Evolutionary conservation across 257 asterid genomes (phyloP).

Genomic region (Phtheirospermum japonicum): DNA sequence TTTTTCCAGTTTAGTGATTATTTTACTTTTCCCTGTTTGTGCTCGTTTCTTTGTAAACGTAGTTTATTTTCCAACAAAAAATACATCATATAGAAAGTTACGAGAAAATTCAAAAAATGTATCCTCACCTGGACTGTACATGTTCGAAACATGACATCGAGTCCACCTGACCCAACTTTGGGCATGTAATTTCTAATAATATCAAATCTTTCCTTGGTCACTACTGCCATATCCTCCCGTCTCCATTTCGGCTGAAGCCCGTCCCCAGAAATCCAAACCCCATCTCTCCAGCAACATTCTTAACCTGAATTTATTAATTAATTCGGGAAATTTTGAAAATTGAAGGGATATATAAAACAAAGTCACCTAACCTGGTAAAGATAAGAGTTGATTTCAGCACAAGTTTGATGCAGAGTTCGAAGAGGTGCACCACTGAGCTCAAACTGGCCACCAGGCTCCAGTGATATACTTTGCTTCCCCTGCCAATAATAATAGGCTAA

Average conservation of each 20-base stretch:
- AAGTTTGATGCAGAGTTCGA: conserved; percentile 94
- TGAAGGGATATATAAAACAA: conserved; percentile 27
- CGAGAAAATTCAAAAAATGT: neutral
- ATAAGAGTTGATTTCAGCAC: conserved; percentile 98
- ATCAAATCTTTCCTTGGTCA: conserved; percentile 99
- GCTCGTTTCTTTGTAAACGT: no score
- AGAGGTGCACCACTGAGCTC: conserved; percentile 99
- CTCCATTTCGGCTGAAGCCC: conserved; percentile 96
- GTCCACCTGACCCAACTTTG: conserved; percentile 95
- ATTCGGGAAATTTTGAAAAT: no score
- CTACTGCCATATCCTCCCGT: conserved; percentile 83
- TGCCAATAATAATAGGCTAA: conserved; percentile 30
- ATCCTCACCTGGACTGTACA: conserved; percentile 87
- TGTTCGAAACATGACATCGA: conserved; percentile 93
- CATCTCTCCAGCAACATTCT: conserved; percentile 98
- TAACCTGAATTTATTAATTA: conserved; percentile 51
- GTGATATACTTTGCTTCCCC: conserved; percentile 93
- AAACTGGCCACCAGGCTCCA: conserved; percentile 98
- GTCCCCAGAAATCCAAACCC: conserved; percentile 90
- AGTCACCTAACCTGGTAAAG: conserved; percentile 64
- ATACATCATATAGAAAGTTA: conserved; percentile 20
- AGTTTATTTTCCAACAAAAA: no score
- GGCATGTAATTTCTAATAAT: conserved; percentile 97
- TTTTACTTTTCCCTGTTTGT: no score
- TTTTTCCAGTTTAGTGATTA: no score